A percentile compares a stretch with the other conserved stretches of the same genome.
These are phyloP conservation scores for Bacidia gigantensis DNA, from an alignment of 495 filamentous ascomycete species.

Conservation along the genomic window DNA sequence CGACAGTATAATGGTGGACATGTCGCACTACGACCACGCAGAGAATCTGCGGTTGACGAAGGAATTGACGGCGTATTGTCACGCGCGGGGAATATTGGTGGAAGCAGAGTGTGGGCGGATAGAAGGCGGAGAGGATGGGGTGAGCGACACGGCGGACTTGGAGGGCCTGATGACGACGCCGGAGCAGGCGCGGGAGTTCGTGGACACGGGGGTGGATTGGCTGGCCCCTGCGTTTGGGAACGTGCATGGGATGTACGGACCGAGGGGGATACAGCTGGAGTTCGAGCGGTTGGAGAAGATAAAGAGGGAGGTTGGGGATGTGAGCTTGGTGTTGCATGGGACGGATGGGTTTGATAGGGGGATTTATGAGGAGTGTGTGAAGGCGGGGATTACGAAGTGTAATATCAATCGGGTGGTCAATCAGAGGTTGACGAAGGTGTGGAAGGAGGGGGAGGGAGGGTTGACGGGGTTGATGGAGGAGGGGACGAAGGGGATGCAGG, in stretches of 20 bases:
- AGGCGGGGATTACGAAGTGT: slow-evolving; percentile 56
- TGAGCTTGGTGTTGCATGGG: slow-evolving; percentile 63
- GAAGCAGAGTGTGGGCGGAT: slow-evolving; percentile 76
- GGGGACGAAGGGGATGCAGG: slow-evolving; percentile 59
- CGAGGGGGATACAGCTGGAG: slow-evolving; percentile 57
- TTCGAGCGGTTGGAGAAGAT: slow-evolving; percentile 56
- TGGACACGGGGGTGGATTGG: slow-evolving; percentile 68
- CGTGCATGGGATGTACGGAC: slow-evolving; percentile 73
- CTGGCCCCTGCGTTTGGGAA: slow-evolving; percentile 77
- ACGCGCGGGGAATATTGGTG: slow-evolving; percentile 59
- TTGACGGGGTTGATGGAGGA: slow-evolving; percentile 61
- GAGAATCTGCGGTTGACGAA: slow-evolving; percentile 62
- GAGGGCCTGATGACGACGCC: slow-evolving; percentile 65
- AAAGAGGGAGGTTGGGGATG: slow-evolving; percentile 45
- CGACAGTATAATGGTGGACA: slow-evolving; percentile 75
- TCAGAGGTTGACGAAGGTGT: slow-evolving; percentile 49
- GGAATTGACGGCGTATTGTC: slow-evolving; percentile 58
- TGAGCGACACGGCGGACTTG: slow-evolving; percentile 60
- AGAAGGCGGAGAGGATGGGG: slow-evolving; percentile 73
- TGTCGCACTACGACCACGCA: slow-evolving; percentile 70
- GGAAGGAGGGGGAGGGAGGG: slow-evolving; percentile 51
- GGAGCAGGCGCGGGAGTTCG: slow-evolving; percentile 64
- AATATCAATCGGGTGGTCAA: slow-evolving; percentile 81
- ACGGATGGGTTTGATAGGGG: slow-evolving; percentile 60
- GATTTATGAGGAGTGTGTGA: slow-evolving; percentile 55